Base-by-base conservation (phyloP, 768 basidiomycete species). In the Trichaptum fuscoviolaceum region DNA sequence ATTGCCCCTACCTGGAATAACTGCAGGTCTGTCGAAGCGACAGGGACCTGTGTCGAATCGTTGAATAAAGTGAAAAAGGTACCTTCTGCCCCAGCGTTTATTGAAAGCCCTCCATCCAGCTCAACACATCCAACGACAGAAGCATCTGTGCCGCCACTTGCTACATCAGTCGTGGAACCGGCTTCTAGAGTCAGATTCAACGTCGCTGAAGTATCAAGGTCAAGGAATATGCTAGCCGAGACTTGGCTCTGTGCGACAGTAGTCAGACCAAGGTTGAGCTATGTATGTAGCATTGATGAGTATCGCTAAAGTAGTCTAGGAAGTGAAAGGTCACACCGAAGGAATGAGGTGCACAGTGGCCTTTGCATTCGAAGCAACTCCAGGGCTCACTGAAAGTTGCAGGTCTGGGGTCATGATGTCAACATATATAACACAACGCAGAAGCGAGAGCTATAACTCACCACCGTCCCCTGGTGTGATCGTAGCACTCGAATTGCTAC, bases 321-420 rank as follows among this genome's bases (percentile, higher is more conserved):
- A 15, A 52, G 10, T n/a, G n/a, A 12, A 52, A 52, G 42, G 42
- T 3, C 42, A 20, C 18, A 67, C 66, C 66, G 74, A 74, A 0
- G 84, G 85, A 66, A 82, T 84, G 36, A 86, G 72, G 70, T 86
- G 84, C 2, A 80, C 84, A 26, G 76, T 73, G 26, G 85, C 67
- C 1, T 72, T 77, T 12, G 81, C 83, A 1, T 78, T 79, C 12
- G 81, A 77, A 7, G 74, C 74, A 23, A 78, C 77, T n/a, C 73
- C 75, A 2, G 83, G 80, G 66, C 73, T 74, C 2, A 78, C 79
- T 7, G 79, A 76, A 24, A 84, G 73, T 67, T 76, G 75, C 23
- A 85, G 69, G 15, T 79, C 81, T 81, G 15, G 42, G 3, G 6
- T 12, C 3, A 15, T 52, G 12, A 52, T 52, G 2, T 52, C 42